Base-by-base conservation (phyloP, 2,329 filamentous ascomycete species). In the Aspergillus melleus region DNA sequence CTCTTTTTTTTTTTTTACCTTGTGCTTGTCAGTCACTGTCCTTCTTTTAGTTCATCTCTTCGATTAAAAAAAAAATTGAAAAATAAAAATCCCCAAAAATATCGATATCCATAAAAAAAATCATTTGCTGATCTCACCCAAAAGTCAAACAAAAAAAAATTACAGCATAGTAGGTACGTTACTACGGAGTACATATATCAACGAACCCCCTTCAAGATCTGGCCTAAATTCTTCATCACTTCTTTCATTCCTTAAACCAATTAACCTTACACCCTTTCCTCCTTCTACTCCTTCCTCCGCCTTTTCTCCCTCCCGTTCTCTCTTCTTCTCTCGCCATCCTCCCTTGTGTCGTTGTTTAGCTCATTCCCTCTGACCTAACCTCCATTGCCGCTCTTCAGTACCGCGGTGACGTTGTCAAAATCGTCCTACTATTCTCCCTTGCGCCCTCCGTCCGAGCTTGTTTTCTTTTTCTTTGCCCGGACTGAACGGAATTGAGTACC, bases 151-250 rank as follows among this genome's bases (percentile, higher is more conserved):
- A 65, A 57, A 58, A 32, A 44, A 56, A 44, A 63, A 14, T 3
- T n/a, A 20, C 29, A 20, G 14, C 19, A 46, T 30, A 29, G 53
- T 12, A 36, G 32, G 32, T 55, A 51, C 52, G 29, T 26, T 46
- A 24, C 36, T 29, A 36, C 24, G 24, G 24, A 46, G 46, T 66
- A 66, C 74, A 74, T 74, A 75, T 74, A 70, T 71, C 64, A 64
- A 72, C 66, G 66, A 58, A 60, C 64, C 69, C 68, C 71, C 68
- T 70, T 67, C 65, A 58, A 63, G 51, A 60, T 65, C 63, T 66
- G 55, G 59, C 61, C 61, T 63, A 63, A 65, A 65, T 70, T 68
- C 62, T 66, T 70, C 65, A 67, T 66, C 58, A 56, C 52, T 57
- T 42, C 58, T 61, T 56, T 58, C 64, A 64, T 66, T 61, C 63